Conservation (phyloP, 2,329 filamentous ascomycete species). For the Hymenoscyphus albidus region DNA sequence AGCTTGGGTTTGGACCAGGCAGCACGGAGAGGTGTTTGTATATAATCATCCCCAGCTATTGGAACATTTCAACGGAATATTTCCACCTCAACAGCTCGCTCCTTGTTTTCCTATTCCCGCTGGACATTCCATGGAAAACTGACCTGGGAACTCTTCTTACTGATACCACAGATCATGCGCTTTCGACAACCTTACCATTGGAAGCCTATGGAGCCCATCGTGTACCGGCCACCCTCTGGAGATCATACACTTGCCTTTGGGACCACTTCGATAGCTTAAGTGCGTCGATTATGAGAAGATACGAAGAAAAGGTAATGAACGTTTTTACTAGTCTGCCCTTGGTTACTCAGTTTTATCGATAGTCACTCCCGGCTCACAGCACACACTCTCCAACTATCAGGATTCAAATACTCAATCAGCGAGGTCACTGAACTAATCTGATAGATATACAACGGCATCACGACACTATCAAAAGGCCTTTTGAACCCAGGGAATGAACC, state of each 20-base stretch:
- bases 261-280: neutral
- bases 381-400: neutral
- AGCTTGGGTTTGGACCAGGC: slow-evolving; percentile 25
- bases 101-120: slow-evolving; percentile 1
- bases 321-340: neutral
- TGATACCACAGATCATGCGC: neutral
- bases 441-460: neutral
- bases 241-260: neutral
- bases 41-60: slow-evolving; percentile 20
- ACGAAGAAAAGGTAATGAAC: neutral
- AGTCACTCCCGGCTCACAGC: neutral
- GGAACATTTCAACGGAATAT: slow-evolving; percentile 18
- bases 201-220: neutral
- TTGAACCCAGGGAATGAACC: neutral
- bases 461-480: neutral
- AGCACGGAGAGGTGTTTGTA: slow-evolving; percentile 26
- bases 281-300: neutral
- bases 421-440: neutral
- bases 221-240: neutral
- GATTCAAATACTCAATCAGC: neutral
- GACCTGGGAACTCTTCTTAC: slow-evolving; percentile 2
- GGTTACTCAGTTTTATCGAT: neutral
- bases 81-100: slow-evolving; percentile 13
- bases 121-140: slow-evolving; percentile 8
- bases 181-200: neutral